Evolutionary conservation across 2,329 filamentous ascomycete species (phyloP).

Genomic region (Stylonectria norvegica): DNA sequence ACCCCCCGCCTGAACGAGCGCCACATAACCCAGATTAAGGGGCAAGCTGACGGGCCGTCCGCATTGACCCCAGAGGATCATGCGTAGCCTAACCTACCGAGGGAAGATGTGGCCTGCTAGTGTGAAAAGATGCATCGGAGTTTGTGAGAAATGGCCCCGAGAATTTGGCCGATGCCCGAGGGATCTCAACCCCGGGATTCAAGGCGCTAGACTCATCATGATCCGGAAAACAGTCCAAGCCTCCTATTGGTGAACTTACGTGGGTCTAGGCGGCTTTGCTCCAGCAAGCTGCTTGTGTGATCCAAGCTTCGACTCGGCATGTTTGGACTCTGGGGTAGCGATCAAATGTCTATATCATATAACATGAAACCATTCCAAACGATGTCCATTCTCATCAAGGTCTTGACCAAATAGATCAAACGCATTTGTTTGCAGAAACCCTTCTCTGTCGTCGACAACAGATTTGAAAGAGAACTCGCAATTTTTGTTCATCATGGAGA

Average conservation of each 20-base stretch:
- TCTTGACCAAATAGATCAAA: no score
- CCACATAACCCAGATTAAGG: not conserved
- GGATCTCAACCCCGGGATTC: not conserved
- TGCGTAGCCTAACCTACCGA: not conserved
- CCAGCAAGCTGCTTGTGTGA: not conserved
- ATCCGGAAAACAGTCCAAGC: no score
- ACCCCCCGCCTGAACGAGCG: not conserved
- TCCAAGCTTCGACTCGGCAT: not conserved
- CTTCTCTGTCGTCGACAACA: no score
- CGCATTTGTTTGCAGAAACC: no score
- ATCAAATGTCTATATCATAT: not conserved
- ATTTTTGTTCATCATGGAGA: no score
- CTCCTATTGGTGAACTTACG: not conserved
- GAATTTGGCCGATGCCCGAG: not conserved
- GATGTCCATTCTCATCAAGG: no score
- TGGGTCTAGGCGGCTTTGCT: not conserved
- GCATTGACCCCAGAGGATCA: not conserved
- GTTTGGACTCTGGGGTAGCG: not conserved
- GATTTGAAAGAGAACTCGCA: no score
- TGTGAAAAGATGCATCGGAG: not conserved
- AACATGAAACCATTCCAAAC: not conserved
- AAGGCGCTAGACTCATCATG: not conserved
- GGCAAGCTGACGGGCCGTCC: not conserved
- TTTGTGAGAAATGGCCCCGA: not conserved
- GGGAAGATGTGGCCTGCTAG: not conserved